Base-by-base conservation (phyloP, 1,139 yeast species). In the Yarrowia galli region DNA sequence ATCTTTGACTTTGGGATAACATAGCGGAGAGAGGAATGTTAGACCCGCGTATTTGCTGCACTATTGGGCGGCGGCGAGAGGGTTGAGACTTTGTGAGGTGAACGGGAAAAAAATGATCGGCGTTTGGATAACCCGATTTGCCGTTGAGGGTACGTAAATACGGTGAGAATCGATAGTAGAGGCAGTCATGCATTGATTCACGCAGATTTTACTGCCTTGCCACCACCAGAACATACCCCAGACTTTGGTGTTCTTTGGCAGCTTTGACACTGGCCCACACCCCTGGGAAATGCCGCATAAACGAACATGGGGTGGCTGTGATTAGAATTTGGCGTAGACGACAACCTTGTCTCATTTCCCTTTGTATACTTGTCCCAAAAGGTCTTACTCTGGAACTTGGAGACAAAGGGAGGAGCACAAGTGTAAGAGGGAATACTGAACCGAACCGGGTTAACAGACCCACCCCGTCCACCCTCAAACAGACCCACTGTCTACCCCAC, bases 261-360 rank as follows among this genome's bases (percentile, higher is more conserved):
- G 43, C 25, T 32, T 36, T 20, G 18, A 15, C n/a, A n/a, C n/a
- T 25, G 3, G 32, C 40, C 32, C 40, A 53, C 60, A 53, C 60
- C 60, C 60, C 60, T 53, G 60, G 40, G 60, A 53, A 53, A 53
- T 53, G 60, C 60, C 60, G 60, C 60, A 53, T 53, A 53, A 35
- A 36, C 45, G 60, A 43, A 53, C 60, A 53, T 53, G 60, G 60
- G 60, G 60, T 51, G 58, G 58, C 60, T 36, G 60, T 22, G 32
- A 53, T 35, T 53, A 53, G 15, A 16, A 32, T 53, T 53, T 23
- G 23, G 45, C 45, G 32, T 53, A 53, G 60, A 53, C 60, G 60
- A 53, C 60, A 53, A 53, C 60, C 60, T 53, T 53, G 60, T 36
- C 20, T 22, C 42, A 22, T 22, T 16, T 42, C 16, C 15, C 48